Base-by-base conservation (phyloP, 2,329 filamentous ascomycete species). In the Diaporthe sp. region DNA sequence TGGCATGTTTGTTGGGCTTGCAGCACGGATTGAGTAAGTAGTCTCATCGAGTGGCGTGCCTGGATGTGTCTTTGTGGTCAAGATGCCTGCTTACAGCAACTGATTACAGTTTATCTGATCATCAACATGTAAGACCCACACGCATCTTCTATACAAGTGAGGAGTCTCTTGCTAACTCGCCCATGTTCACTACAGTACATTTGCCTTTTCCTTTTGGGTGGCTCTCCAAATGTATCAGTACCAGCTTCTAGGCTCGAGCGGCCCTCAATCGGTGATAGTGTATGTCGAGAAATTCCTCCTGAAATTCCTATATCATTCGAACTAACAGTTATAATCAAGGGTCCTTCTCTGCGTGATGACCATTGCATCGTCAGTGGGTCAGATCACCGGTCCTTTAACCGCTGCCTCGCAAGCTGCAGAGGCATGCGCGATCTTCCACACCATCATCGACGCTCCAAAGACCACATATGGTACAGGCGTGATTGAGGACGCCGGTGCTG, bases 171-270 rank as follows among this genome's bases (percentile, higher is more conserved):
- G 7, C n/a, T 53, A 28, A 39, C 2, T 31, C 0, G 1, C 10
- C 19, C 9, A 22, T 1, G 4, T 2, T 9, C 15, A 39, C 12
- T 53, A 3, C 49, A 82, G 81, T 1, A 83, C 82, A 0, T 92
- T 92, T 78, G 90, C 87, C 2, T 84, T 93, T 8, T 85, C 88
- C 2, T 93, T 93, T 77, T 93, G 90, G 90, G 92, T 89, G 78
- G 90, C 91, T 0, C 86, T 89, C 25, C 89, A 88, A 79, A 86
- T 88, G n/a, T 89, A 84, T 76, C 65, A 70, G 34, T 55, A 70
- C 15, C 79, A 86, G 10, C 85, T 88, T 17, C 85, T 86, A 1
- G 82, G 85, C 15, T 82, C 92, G 42, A 79, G 84, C 28, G 86
- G 85, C 62, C 85, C 91, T 3, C 88, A 90, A 58, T 88, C 87